A percentile compares a stretch with the other conserved stretches of the same genome.
phyloP scores from a whole-genome alignment of 2,329 filamentous ascomycete genomes.

The Fusarium scirpi region DNA sequence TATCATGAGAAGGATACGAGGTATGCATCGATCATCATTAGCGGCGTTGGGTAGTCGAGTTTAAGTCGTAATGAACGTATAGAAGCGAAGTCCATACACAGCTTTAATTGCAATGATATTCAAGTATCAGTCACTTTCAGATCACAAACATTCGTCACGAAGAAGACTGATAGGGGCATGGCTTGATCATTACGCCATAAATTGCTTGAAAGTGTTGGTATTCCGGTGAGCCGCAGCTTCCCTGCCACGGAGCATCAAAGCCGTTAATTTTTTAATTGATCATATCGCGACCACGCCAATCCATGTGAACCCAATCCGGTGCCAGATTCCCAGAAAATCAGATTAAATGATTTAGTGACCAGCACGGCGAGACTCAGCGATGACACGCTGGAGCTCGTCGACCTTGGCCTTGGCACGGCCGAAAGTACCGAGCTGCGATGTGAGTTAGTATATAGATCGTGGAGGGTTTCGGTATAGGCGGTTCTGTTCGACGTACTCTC shows the following conservation, averaged over 20 bases:
- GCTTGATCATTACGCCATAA: slow-evolving; percentile 44
- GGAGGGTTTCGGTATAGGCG: not conserved
- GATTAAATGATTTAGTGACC: slow-evolving; percentile 64
- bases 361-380: slow-evolving; percentile 87
- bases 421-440: slow-evolving; percentile 89
- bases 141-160: not conserved
- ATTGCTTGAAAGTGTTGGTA: slow-evolving; percentile 51
- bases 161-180: slow-evolving; percentile 15
- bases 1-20: not conserved
- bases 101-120: not conserved
- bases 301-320: slow-evolving; percentile 50
- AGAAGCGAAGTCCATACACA: not conserved
- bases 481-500: slow-evolving; percentile 74
- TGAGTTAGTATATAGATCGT: slow-evolving; percentile 42
- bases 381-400: slow-evolving; percentile 97
- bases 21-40: slow-evolving; percentile 18
- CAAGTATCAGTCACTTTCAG: not conserved
- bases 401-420: slow-evolving; percentile 99
- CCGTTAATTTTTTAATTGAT: slow-evolving; percentile 49
- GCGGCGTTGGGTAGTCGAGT: slow-evolving; percentile 29
- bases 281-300: slow-evolving; percentile 54
- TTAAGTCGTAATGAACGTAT: not conserved
- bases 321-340: slow-evolving; percentile 48
- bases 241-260: slow-evolving; percentile 49
- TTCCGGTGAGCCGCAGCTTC: slow-evolving; percentile 52